Base-by-base conservation (phyloP, 1,284 basidiomycete species). In the Leccinum pachyderme region DNA sequence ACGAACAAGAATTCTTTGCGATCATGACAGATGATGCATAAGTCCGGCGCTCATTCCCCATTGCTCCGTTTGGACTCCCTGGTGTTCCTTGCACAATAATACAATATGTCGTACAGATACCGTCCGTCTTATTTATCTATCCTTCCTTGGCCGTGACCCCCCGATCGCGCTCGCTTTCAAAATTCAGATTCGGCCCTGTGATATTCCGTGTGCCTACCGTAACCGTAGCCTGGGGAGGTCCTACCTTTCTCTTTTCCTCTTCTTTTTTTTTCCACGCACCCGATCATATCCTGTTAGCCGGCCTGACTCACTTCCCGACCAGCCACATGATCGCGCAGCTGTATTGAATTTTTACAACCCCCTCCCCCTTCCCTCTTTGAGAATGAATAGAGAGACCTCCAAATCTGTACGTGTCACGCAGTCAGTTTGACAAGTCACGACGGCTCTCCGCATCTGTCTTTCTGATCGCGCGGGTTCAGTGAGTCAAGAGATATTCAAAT, bases 21-120 rank as follows among this genome's bases (percentile, higher is more conserved):
- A 98, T 98, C 72, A 96, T 98, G 95, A 92, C 93, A 50, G 95
- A 98, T 74, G 95, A 97, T 58, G 79, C 85, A 71, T 89, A 60
- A 60, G 49, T 50, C 27, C 43, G 24, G 46, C 24, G 27, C 50
- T 15, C 46, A 27, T n/a, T 28, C 8, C 32, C 15, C 39, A 12
- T 6, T 24, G 25, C 25, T 27, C 25, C 9, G 43, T 44, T 48
- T 39, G 25, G 37, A 3, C 9, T 22, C 48, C 33, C n/a, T 22
- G 37, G n/a, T 27, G 35, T 33, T 24, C 29, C 22, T 52, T 5
- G 33, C 48, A 25, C 22, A 33, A 32, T 22, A 12, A 43, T 53
- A 55, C 63, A 12, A 43, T 53, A 55, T 65, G 22, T 41, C 32
- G 46, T 29, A n/a, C 48, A 47, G 52, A 5, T 55, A 33, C 27